Base-by-base conservation (phyloP, 164 flowering plant species). In the Hamamelis virginiana region DNA sequence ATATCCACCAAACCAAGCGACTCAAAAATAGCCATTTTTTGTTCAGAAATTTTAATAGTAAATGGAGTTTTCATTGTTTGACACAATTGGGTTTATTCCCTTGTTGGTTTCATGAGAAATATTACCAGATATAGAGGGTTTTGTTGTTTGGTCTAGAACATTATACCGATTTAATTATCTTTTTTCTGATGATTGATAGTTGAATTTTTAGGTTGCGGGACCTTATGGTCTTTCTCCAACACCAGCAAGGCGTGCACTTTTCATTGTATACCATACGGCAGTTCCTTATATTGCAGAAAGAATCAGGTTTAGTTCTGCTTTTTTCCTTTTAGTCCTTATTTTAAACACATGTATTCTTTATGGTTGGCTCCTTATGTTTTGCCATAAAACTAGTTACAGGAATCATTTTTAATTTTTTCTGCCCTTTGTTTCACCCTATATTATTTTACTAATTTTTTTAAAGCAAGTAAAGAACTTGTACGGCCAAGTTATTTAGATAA, bases 201-300 rank as follows among this genome's bases (percentile, higher is more conserved):
- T 71, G 64, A 57, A 73, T 72, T 76, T 68, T 61, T 77, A 93
- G 98, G 95, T 89, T 78, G 83, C 92, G 52, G 92, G 97, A 61
- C 81, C 89, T 33, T 76, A 85, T 78, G 89, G 88, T 45, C 89
- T 96, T 75, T 80, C 99, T 64, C 97, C 99, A 53, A 96, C 94
- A 45, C 97, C 97, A 19, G 98, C 99, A 41, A 87, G 99, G 70
- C 96, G 97, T 73, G 85, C 92, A 53, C 91, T 96, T 64, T 96
- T 90, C 77, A 89, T 96, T 70, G 65, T 96, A 13, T 93, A 88
- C 71, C 99, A 93, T 81, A 81, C 94, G 1, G 89, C 94, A n/a
- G 83, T 93, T 72, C 99, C 98, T 51, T 96, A 93, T 75, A 85
- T 96, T 73, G 98, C 98, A n/a, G 98, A 91, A 71, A 88, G 96